Conservation (phyloP, 2,329 filamentous ascomycete genomes). For the Verticillium dahliae region DNA sequence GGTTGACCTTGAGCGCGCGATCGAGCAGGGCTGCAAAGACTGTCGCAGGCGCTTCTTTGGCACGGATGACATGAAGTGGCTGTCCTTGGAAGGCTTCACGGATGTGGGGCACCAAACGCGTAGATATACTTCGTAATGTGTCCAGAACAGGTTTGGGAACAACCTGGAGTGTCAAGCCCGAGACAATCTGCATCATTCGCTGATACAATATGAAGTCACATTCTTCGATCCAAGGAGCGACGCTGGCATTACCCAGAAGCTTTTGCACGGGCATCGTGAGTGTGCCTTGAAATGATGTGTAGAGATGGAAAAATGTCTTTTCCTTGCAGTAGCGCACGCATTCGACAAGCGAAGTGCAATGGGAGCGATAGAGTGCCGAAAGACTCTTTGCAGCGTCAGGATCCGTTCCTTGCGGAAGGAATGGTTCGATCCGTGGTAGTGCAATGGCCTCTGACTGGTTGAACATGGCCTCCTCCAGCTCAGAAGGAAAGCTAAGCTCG, state of each 20-base stretch:
- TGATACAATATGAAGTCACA: constrained; percentile 96
- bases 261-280: constrained; percentile 96
- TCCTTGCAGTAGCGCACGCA: constrained; percentile 94
- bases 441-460: constrained; percentile 64
- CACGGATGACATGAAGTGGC: constrained; percentile 76
- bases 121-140: constrained; percentile 80
- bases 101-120: constrained; percentile 74
- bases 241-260: constrained; percentile 70
- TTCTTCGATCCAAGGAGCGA: constrained; percentile 90
- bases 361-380: constrained; percentile 81
- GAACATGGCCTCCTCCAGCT: constrained; percentile 43
- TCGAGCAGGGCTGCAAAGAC: constrained; percentile 83
- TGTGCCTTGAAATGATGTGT: constrained; percentile 91
- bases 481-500: constrained; percentile 54
- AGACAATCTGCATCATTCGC: constrained; percentile 90
- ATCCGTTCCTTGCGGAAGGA: constrained; percentile 76
- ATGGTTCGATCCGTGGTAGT: constrained; percentile 80
- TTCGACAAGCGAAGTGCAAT: constrained; percentile 92
- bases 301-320: constrained; percentile 92
- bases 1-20: constrained; percentile 83
- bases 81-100: constrained; percentile 79
- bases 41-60: constrained; percentile 81
- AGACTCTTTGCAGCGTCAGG: constrained; percentile 80
- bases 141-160: constrained; percentile 83
- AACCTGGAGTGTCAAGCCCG: constrained; percentile 82